Base-by-base conservation (phyloP, 2,329 filamentous ascomycete species). In the Trichoderma aggressivum region DNA sequence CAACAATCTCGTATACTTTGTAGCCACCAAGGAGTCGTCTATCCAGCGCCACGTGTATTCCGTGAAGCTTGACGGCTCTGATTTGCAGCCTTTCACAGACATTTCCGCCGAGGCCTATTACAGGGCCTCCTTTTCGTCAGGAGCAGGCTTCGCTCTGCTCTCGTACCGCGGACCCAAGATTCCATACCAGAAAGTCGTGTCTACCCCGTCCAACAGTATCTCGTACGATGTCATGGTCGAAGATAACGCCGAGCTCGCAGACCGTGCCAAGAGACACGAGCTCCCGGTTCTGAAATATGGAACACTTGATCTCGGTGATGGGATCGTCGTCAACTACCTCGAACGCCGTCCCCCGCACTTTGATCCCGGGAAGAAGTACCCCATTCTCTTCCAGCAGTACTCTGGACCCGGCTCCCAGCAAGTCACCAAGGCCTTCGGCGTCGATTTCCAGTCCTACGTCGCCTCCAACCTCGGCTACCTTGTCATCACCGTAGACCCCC, bases 381-480 rank as follows among this genome's bases (percentile, higher is more conserved):
- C 96, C 0, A 94, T 99, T 1, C 87, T 99, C 5, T 99, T 99
- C 85, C 91, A 93, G 77, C 91, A 98, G 72, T 99, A 99, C 83
- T 95, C 93, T 28, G 96, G 96, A 0, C 96, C 96, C 0, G 93
- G 92, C n/a, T 98, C 94, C 21, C 97, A 99, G 79, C 88, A 88
- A 8, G 96, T 99, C 2, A 86, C 88, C 76, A 94, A 95, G 79
- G 87, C 82, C 70, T 99, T 98, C 82, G 81, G 80, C 11, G 89
- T 99, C 72, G 92, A 98, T 79, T 99, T 97, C 79, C 94, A 98
- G 79, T 88, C 93, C 7, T 98, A 96, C 78, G 85, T 98, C 55
- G 94, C 96, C 36, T 91, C 93, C 0, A 89, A 85, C 24, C 87
- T 99, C 1, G 95, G 94, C 55, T 99, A 99, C 81, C 87, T 99